These are phyloP conservation scores for Leccinum disarticulatum DNA, from an alignment of 768 basidiomycete genomes.

Conservation along the genomic window DNA sequence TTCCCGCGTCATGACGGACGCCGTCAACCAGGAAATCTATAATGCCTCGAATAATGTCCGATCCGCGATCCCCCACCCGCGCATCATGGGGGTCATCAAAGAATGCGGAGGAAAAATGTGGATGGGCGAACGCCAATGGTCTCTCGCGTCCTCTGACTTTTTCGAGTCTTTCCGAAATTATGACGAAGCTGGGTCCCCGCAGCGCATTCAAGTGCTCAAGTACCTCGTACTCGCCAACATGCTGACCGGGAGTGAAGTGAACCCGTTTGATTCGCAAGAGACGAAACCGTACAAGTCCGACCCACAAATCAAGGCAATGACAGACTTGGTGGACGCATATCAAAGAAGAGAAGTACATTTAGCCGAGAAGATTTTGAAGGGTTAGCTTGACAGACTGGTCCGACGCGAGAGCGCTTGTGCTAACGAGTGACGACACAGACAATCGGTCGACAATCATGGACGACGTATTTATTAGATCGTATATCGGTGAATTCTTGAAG, in stretches of 20 bases:
- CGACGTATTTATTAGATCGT: slow-evolving; percentile 90
- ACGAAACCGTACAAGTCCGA: slow-evolving; percentile 98
- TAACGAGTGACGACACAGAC: slow-evolving; percentile 45
- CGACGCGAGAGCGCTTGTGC: neutral
- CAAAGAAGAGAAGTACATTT: slow-evolving; percentile 94
- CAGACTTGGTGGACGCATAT: slow-evolving; percentile 94
- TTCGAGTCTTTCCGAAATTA: slow-evolving; percentile 99
- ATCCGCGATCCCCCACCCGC: slow-evolving; percentile 95
- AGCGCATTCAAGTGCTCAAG: slow-evolving; percentile 96
- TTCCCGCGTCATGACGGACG: slow-evolving; percentile 2
- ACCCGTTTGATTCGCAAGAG: slow-evolving; percentile 99
- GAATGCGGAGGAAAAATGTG: slow-evolving; percentile 99
- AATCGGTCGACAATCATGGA: slow-evolving; percentile 96
- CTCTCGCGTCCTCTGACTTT: slow-evolving; percentile 94
- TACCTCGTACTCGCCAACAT: slow-evolving; percentile 98
- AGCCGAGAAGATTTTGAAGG: slow-evolving; percentile 94
- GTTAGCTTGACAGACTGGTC: slow-evolving; percentile 40
- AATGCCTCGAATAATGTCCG: slow-evolving; percentile 91
- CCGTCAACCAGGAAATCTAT: slow-evolving; percentile 81
- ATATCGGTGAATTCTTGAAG: slow-evolving; percentile 94
- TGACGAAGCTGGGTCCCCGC: slow-evolving; percentile 95
- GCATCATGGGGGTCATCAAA: slow-evolving; percentile 98
- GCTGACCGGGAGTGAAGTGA: slow-evolving; percentile 97
- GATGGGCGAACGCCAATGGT: slow-evolving; percentile 99
- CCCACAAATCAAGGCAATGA: slow-evolving; percentile 97